Evolutionary conservation across 2,329 filamentous ascomycete species (phyloP).

Genomic region (Triangularia verruculosa): DNA sequence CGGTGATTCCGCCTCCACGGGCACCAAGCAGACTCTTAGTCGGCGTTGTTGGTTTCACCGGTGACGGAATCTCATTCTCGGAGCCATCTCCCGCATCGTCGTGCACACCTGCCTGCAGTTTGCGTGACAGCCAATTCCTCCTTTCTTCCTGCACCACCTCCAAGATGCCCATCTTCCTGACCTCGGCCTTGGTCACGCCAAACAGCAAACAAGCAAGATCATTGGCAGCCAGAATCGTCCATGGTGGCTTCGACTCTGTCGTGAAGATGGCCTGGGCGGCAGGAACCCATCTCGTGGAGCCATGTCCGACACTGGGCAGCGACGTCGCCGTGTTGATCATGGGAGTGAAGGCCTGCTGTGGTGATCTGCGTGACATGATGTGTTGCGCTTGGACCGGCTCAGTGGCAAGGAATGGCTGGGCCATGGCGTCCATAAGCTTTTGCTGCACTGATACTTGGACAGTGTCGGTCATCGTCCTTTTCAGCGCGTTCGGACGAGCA

Average conservation of each 20-base stretch:
- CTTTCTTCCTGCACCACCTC: constrained; percentile 91
- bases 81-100: constrained; percentile 43
- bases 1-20: constrained; percentile 73
- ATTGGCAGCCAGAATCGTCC: constrained; percentile 95
- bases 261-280: constrained; percentile 96
- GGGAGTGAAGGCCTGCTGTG: constrained; percentile 33
- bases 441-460: constrained; percentile 71
- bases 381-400: constrained; percentile 40
- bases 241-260: constrained; percentile 84
- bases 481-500: constrained; percentile 63
- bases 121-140: constrained; percentile 83
- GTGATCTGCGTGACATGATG: constrained; percentile 42
- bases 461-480: constrained; percentile 85
- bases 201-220: constrained; percentile 97
- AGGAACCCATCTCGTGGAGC: constrained; percentile 82
- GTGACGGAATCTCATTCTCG: constrained; percentile 35
- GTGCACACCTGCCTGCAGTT: constrained; percentile 64
- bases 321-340: constrained; percentile 44
- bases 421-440: constrained; percentile 79
- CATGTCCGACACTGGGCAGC: constrained; percentile 66
- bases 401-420: constrained; percentile 70
- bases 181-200: constrained; percentile 94
- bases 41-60: constrained; percentile 39
- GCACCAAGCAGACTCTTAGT: constrained; percentile 63
- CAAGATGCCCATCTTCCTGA: constrained; percentile 89